phyloP scores from a whole-genome alignment of 805 yeast species.

The Dipodascus albidus region DNA sequence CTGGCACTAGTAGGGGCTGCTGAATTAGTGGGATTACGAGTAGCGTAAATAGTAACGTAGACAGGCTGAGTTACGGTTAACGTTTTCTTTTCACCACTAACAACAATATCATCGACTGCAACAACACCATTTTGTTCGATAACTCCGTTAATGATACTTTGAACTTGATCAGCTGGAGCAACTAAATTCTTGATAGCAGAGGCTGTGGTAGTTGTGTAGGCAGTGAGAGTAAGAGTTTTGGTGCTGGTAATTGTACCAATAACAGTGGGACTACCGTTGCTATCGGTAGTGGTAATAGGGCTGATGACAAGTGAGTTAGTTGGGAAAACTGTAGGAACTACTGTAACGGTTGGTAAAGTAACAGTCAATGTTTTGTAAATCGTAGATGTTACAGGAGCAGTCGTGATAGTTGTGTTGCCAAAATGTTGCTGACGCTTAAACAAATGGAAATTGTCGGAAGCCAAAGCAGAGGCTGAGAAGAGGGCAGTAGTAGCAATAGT shows the following conservation, averaged over 20 bases:
- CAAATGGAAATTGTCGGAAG: background rate
- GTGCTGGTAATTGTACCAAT: background rate
- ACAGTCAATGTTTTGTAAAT: constrained; percentile 5
- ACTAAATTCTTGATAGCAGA: background rate
- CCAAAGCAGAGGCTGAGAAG: constrained; percentile 2
- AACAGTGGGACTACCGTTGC: background rate
- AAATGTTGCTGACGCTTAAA: background rate
- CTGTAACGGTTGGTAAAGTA: constrained; percentile 2
- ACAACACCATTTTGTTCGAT: background rate
- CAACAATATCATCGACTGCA: constrained; percentile 4
- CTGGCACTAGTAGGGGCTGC: background rate
- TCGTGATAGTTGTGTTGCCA: background rate
- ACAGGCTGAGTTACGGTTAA: constrained; percentile 6
- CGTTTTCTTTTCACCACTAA: constrained; percentile 6
- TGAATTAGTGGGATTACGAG: background rate
- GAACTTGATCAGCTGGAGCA: constrained; percentile 2
- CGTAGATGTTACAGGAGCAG: background rate
- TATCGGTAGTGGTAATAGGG: background rate
- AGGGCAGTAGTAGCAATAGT: constrained; percentile 4
- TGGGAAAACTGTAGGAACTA: constrained; percentile 4
- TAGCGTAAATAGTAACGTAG: constrained; percentile 4
- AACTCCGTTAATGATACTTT: background rate
- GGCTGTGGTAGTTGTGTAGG: constrained; percentile 2
- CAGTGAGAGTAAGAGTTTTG: constrained; percentile 1
- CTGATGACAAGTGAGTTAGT: constrained; percentile 2